Conservation (phyloP, 305 asterid species). For the Petunia hybrid region DNA sequence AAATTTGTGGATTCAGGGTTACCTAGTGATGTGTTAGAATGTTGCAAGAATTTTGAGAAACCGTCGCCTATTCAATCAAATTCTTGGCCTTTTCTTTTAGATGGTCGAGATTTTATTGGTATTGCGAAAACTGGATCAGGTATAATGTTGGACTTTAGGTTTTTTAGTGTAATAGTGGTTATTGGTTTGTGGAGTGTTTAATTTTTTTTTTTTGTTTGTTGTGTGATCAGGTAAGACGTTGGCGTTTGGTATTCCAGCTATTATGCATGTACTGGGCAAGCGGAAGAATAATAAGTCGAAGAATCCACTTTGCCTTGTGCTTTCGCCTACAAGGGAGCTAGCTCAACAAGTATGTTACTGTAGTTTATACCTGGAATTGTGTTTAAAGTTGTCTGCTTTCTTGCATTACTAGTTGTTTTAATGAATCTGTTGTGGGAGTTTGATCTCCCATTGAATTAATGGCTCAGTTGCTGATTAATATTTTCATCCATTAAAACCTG, state of each 20-base stretch:
- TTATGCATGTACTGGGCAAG: slow-evolving; percentile 71
- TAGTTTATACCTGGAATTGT: slow-evolving; percentile 1
- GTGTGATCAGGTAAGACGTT: slow-evolving; percentile 78
- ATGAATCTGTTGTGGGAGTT: not conserved
- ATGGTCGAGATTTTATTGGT: slow-evolving; percentile 94
- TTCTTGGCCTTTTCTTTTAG: slow-evolving; percentile 91
- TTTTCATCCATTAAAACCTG: not conserved
- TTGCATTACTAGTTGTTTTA: not conserved
- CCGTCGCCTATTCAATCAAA: slow-evolving; percentile 97
- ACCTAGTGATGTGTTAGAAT: slow-evolving; percentile 66
- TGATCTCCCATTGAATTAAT: not conserved
- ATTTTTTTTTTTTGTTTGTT: slow-evolving; percentile 28
- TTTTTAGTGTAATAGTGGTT: not conserved
- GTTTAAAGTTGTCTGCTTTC: slow-evolving; percentile 17
- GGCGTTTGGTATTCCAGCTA: slow-evolving; percentile 98
- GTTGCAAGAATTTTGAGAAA: slow-evolving; percentile 83
- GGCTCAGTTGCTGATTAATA: not conserved
- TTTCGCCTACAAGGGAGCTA: slow-evolving; percentile 95
- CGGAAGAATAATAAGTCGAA: slow-evolving; percentile 50
- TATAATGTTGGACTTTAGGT: slow-evolving; percentile 36
- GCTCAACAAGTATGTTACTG: slow-evolving; percentile 86
- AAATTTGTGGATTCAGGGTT: slow-evolving; percentile 77
- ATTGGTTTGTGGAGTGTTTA: not conserved
- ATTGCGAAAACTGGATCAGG: slow-evolving; percentile 98
- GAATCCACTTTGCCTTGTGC: slow-evolving; percentile 84